Conservation (phyloP, 768 basidiomycete genomes). For the Cytidiella melzeri region DNA sequence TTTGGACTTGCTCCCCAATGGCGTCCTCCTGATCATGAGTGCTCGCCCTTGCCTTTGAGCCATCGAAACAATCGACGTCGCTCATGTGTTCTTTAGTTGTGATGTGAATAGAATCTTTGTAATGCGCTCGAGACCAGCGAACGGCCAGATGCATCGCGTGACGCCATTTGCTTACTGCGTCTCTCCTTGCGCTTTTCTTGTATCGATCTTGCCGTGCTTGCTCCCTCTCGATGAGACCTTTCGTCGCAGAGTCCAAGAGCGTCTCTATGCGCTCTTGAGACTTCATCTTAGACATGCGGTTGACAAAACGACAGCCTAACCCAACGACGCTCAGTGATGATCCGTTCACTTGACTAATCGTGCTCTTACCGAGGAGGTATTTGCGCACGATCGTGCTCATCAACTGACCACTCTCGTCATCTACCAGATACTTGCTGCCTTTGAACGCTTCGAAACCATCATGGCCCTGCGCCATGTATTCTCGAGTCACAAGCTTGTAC, state of each 20-base stretch:
- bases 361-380: conserved; percentile 66
- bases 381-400: conserved; percentile 77
- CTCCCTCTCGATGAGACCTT: conserved; percentile 42
- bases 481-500: conserved; percentile 79
- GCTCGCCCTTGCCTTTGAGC: conserved; percentile 25
- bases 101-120: conserved; percentile 53
- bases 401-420: conserved; percentile 76
- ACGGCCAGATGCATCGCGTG: conserved; percentile 35
- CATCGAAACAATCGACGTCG: conserved; percentile 68
- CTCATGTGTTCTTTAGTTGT: conserved; percentile 72
- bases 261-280: conserved; percentile 23
- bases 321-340: no score
- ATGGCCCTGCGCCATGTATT: conserved; percentile 81
- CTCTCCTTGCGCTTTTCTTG: conserved; percentile 13
- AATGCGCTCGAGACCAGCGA: conserved; percentile 46
- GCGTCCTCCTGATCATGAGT: conserved; percentile 5
- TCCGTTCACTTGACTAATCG: no score
- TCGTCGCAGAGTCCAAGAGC: conserved; percentile 38
- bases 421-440: conserved; percentile 62
- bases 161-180: conserved; percentile 41
- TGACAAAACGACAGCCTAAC: conserved; percentile 72
- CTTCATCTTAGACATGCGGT: conserved; percentile 45
- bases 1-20: conserved; percentile 7
- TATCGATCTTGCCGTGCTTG: conserved; percentile 32
- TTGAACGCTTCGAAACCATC: conserved; percentile 74